Evolutionary conservation across 305 asterid species (phyloP).

Genomic region (Galium porrigens): DNA sequence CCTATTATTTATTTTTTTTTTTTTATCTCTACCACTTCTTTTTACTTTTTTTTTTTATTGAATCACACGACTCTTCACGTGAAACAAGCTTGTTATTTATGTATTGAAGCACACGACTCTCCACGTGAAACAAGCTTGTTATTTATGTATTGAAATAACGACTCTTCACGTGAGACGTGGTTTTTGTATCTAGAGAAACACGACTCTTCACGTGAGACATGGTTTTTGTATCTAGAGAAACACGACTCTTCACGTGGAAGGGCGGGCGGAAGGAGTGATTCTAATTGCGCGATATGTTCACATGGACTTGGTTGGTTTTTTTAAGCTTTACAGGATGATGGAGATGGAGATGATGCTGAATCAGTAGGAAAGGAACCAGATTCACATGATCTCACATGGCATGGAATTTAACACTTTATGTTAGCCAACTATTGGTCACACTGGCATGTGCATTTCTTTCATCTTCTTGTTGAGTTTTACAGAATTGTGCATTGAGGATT

Average conservation of each 20-base stretch:
- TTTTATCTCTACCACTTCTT: no score
- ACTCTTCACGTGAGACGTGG: not conserved
- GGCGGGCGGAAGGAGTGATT: no score
- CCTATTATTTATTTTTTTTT: no score
- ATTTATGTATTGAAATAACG: no score
- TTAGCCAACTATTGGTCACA: not conserved
- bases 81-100: not conserved
- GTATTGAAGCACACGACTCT: no score
- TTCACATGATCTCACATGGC: not conserved
- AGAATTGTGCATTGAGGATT: not conserved
- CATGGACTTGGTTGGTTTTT: not conserved
- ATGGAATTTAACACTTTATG: not conserved
- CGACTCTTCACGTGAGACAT: not conserved
- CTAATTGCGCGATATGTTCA: not conserved
- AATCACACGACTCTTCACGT: not conserved
- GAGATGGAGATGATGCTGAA: not conserved
- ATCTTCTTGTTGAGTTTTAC: not conserved
- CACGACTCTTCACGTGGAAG: not conserved
- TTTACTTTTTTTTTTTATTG: no score
- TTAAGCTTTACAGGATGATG: not conserved
- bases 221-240: no score
- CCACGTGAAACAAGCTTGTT: no score
- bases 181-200: not conserved
- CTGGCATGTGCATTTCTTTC: not conserved
- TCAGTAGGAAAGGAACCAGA: not conserved